Evolutionary conservation across 768 basidiomycete species (phyloP), one percentile per base, ranked within the genome.

Genomic region (Xerocomus spinulosus): DNA sequence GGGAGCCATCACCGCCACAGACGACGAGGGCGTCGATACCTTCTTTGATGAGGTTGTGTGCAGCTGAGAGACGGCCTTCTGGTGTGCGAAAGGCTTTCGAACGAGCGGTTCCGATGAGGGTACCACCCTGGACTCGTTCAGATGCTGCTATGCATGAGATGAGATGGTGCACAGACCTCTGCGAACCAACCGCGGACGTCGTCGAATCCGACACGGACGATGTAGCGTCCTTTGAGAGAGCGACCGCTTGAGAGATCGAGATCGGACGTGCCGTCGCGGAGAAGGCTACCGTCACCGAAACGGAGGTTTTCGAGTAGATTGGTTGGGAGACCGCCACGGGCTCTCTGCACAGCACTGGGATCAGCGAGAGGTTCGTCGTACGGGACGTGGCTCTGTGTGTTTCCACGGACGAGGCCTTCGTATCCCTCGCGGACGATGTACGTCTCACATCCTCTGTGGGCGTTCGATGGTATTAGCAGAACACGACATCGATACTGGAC

Each of bases 391-490:
- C 58, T 60, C 23, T 76, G 73, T 3, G 71, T 63, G 43, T 65
- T 98, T n/a, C 96, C 96, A 48, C 87, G 81, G 10, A 99, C 94
- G 50, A 98, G 84, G 20, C 96, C 96, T 65, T 98, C 94, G 73
- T 97, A 99, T 32, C 96, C 96, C 71, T 99, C 96, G 30, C 96
- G 88, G 50, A 99, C 90, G 53, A 98, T 83, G 77, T 84, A 99
- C 13, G 89, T 85, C 66, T 98, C 91, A 68, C 93, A 98, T 29
- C 92, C 94, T 71, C 96, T 57, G 39, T 17, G 14, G 10, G 18
- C 8, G 26, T 14, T n/a, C 14, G 13, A n/a, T 29, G 12, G 17
- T 37, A 15, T 21, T 34, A 34, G 32, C 33, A 26, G 30, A 25
- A n/a, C 8, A n/a, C 24, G n/a, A 39, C 34, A 39, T 17, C 23